These are phyloP conservation scores for Ceraceosorus guamensis DNA, from an alignment of 1,284 basidiomycete genomes.

Conservation along the genomic window DNA sequence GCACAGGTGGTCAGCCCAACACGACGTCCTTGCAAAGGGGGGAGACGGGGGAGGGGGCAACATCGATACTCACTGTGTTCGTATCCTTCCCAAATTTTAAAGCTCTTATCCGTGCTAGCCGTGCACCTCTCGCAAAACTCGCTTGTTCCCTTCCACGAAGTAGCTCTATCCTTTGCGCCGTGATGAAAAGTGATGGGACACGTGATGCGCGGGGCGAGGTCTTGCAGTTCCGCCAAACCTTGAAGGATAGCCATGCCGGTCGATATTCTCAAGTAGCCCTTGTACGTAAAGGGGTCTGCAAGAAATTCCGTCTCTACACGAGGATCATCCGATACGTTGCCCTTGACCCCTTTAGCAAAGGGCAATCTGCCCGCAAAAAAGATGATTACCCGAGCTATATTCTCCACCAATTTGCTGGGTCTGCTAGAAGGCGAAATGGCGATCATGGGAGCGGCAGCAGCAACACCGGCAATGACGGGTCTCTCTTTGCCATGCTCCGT, in stretches of 20 bases:
- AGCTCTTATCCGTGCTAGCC: conserved; percentile 49
- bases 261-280: conserved; percentile 52
- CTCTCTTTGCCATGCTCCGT: conserved; percentile 8
- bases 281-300: conserved; percentile 52
- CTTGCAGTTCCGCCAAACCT: conserved; percentile 49
- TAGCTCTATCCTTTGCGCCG: conserved; percentile 52
- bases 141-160: conserved; percentile 50
- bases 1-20: neutral
- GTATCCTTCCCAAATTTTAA: conserved; percentile 53
- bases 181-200: conserved; percentile 53
- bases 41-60: neutral
- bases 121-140: conserved; percentile 49
- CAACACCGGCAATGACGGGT: conserved; percentile 44
- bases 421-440: conserved; percentile 51
- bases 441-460: conserved; percentile 52
- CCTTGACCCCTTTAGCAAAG: conserved; percentile 51
- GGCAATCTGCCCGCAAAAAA: conserved; percentile 52
- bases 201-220: conserved; percentile 44
- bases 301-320: conserved; percentile 44
- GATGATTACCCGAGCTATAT: conserved; percentile 47
- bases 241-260: conserved; percentile 53
- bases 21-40: neutral
- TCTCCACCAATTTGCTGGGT: conserved; percentile 47
- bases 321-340: conserved; percentile 55
- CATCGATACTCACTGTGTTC: conserved; percentile 52